Base-by-base conservation (phyloP, 441 rosid species). In the Eruca vesicaria region DNA sequence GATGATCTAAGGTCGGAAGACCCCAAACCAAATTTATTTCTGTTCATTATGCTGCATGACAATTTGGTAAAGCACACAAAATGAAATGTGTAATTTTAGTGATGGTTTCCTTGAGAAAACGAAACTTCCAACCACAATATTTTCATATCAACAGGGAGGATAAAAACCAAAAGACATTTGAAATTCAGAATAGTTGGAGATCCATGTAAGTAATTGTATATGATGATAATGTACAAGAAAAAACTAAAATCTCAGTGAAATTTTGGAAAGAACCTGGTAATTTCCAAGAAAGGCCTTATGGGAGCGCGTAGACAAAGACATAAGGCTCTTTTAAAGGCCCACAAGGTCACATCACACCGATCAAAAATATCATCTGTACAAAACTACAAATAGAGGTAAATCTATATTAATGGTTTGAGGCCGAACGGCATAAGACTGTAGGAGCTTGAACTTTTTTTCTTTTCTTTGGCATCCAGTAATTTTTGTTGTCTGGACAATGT, bases 211-310 rank as follows among this genome's bases (percentile, higher is more conserved):
- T 7, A 23, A 16, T 15, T 9, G 20, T 7, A 50, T 18, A 16
- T 50, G 23, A 16, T 16, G 16, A 50, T 18, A 50, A 5, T 48
- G 9, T 48, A 15, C 23, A 50, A 3, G n/a, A n/a, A 52, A 50
- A 9, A 52, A 52, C 21, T 48, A 11, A 45, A 57, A 32, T 10
- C 15, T 33, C 6, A 7, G 12, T 38, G 15, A 16, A 35, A 6
- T 45, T 26, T 43, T 21, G 69, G 53, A 62, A 61, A 11, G 8
- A 20, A 20, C 55, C 3, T 9, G 66, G 70, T 69, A 76, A 41
- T 63, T 76, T 69, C 79, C 52, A 63, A 32, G 70, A 76, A 76
- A 76, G 7, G 26, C 7, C 12, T 63, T 55, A 28, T 53, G 26
- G 38, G 55, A 45, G 69, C 48, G 58, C 31, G 64, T 61, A 50